A percentile compares a stretch with the other conserved stretches of the same genome.
phyloP scores from a whole-genome alignment of 495 filamentous ascomycete genomes.

The Sordaria brevicollis region DNA sequence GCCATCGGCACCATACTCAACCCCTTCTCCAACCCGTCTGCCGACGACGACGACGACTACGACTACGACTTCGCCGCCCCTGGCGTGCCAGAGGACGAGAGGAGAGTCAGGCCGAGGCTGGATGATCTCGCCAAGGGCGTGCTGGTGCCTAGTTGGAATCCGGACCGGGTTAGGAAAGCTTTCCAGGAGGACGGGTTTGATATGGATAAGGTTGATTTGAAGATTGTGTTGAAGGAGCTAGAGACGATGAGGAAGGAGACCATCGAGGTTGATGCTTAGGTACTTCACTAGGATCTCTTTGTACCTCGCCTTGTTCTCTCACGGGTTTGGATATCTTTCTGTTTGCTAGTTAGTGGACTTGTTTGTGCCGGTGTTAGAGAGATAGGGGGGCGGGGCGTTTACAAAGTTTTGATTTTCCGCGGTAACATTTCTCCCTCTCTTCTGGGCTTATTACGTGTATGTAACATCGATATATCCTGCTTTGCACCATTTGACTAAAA shows the following conservation, averaged over 20 bases:
- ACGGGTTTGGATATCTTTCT: too few relatives aligned
- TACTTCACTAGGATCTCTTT: neutral
- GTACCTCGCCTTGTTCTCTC: too few relatives aligned
- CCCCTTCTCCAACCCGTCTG: neutral
- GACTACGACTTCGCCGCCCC: neutral
- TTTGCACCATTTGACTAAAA: too few relatives aligned
- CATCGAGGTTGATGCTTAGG: neutral
- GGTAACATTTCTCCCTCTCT: too few relatives aligned
- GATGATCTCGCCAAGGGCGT: neutral
- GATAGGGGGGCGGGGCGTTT: too few relatives aligned
- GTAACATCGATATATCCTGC: too few relatives aligned
- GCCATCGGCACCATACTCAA: neutral
- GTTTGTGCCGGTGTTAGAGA: too few relatives aligned
- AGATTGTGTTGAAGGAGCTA: neutral
- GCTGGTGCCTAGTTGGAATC: neutral
- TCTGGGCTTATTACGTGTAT: too few relatives aligned
- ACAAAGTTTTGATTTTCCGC: too few relatives aligned
- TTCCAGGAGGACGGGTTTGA: neutral
- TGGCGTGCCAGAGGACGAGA: neutral
- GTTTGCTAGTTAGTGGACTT: too few relatives aligned
- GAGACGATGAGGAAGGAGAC: neutral
- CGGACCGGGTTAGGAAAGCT: neutral
- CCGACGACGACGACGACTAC: too few relatives aligned
- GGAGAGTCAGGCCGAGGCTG: neutral
- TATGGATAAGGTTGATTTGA: neutral